These are phyloP conservation scores for Eurotiales sp. DNA, from an alignment of 2,329 filamentous ascomycete genomes.

Conservation along the genomic window DNA sequence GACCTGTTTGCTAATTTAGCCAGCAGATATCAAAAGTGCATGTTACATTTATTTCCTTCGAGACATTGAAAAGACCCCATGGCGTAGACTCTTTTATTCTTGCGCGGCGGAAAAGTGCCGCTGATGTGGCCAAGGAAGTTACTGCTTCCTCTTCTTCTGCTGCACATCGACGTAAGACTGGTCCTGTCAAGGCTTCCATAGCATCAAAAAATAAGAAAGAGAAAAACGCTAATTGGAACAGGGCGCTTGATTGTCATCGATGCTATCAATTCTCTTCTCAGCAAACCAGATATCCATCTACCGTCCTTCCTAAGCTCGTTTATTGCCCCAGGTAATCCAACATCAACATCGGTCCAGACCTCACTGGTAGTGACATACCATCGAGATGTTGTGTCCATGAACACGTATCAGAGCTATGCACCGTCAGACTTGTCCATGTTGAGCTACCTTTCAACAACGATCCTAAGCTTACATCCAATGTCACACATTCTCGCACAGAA, in stretches of 20 bases:
- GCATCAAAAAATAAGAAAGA: background rate
- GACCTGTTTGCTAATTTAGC: background rate
- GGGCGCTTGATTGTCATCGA: constrained; percentile 76
- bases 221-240: constrained; percentile 30
- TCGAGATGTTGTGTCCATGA: constrained; percentile 64
- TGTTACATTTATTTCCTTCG: constrained; percentile 73
- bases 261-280: constrained; percentile 64
- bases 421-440: constrained; percentile 70
- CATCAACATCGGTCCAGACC: constrained; percentile 39
- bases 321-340: constrained; percentile 51
- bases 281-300: constrained; percentile 53
- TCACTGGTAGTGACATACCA: constrained; percentile 81
- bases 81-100: constrained; percentile 66
- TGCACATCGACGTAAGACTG: constrained; percentile 26
- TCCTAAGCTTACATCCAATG: constrained; percentile 70
- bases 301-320: constrained; percentile 67
- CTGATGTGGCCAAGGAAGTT: constrained; percentile 59
- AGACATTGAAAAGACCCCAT: constrained; percentile 62
- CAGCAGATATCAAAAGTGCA: constrained; percentile 56
- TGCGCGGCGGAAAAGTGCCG: constrained; percentile 57
- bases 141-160: constrained; percentile 32
- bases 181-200: background rate
- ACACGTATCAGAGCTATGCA: constrained; percentile 40
- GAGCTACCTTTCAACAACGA: constrained; percentile 80
- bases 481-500: constrained; percentile 70